Evolutionary conservation across 108 stramenopile genomes (phyloP).

Genomic region (Cyclotella atomus): DNA sequence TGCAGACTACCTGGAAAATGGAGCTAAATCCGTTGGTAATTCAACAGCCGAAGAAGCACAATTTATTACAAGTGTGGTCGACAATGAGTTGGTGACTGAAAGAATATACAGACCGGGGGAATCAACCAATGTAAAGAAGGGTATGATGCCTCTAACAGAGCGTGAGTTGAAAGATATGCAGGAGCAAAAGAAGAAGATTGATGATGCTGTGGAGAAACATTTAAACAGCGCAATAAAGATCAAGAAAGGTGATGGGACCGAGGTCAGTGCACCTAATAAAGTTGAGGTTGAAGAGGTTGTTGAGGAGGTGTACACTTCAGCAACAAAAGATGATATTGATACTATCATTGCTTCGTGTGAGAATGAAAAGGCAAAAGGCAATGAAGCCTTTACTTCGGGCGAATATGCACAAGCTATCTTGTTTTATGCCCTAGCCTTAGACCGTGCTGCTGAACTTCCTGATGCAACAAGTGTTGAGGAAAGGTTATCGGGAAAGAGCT

Average conservation of each 20-base stretch:
- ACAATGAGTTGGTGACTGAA: conserved; percentile 75
- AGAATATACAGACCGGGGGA: conserved; percentile 63
- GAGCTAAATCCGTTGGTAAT: conserved; percentile 74
- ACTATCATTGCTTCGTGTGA: conserved; percentile 69
- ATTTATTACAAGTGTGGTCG: conserved; percentile 77
- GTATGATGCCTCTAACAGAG: conserved; percentile 38
- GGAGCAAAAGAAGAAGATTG: conserved; percentile 45
- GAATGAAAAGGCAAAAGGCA: conserved; percentile 83
- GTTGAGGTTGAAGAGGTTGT: conserved; percentile 52
- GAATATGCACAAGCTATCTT: conserved; percentile 92
- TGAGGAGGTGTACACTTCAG: conserved; percentile 73
- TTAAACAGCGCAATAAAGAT: conserved; percentile 54
- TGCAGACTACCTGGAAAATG: conserved; percentile 74
- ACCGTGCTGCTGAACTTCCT: conserved; percentile 81
- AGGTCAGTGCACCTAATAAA: conserved; percentile 45
- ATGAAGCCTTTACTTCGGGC: conserved; percentile 85
- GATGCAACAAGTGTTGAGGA: conserved; percentile 54
- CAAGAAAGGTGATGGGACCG: conserved; percentile 50
- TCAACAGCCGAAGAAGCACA: conserved; percentile 83
- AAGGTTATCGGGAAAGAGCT: conserved; percentile 2
- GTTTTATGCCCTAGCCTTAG: conserved; percentile 83
- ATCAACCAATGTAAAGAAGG: conserved; percentile 57
- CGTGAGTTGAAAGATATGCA: conserved; percentile 41
- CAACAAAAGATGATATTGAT: conserved; percentile 71
- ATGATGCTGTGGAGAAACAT: conserved; percentile 71